Evolutionary conservation across 768 basidiomycete species (phyloP).

Genomic region (Tulasnella sp.): DNA sequence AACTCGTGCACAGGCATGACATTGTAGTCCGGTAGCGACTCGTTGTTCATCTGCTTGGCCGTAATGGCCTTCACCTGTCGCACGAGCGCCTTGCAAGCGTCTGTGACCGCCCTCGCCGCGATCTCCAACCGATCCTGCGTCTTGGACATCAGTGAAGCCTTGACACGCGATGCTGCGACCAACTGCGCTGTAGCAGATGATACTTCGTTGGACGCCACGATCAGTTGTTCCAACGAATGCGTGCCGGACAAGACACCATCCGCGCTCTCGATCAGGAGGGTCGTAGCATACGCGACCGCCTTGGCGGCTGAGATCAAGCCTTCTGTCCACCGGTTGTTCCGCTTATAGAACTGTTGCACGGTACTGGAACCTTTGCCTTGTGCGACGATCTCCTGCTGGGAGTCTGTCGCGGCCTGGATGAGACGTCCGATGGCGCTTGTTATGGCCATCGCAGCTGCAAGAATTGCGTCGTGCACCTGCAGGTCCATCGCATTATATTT

Average conservation of each 20-base stretch:
- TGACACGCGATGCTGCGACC: constrained; percentile 95
- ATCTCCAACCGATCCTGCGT: constrained; percentile 93
- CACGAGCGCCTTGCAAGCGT: constrained; percentile 93
- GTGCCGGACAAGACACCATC: constrained; percentile 96
- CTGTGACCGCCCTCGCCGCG: constrained; percentile 95
- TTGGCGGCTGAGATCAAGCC: constrained; percentile 97
- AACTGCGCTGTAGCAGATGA: constrained; percentile 95
- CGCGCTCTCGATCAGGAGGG: constrained; percentile 89
- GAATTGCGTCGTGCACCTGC: constrained; percentile 96
- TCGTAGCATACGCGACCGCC: constrained; percentile 93
- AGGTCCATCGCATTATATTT: constrained; percentile 85
- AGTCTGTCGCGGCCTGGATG: constrained; percentile 93
- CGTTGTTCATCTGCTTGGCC: constrained; percentile 66
- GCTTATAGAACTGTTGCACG: constrained; percentile 96
- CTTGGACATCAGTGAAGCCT: constrained; percentile 96
- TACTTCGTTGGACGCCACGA: constrained; percentile 99
- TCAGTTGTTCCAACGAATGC: constrained; percentile 95
- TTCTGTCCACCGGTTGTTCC: constrained; percentile 99
- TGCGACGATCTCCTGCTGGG: constrained; percentile 94
- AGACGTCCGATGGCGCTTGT: constrained; percentile 90
- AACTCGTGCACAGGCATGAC: constrained; percentile 91
- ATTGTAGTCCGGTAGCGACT: constrained; percentile 76
- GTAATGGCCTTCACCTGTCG: constrained; percentile 93
- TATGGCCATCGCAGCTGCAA: constrained; percentile 87
- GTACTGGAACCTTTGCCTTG: constrained; percentile 90